A percentile compares a stretch with the other conserved stretches of the same genome.
Conservation (phyloP, 2,329 filamentous ascomycete species). For the Talaromyces sp. region DNA sequence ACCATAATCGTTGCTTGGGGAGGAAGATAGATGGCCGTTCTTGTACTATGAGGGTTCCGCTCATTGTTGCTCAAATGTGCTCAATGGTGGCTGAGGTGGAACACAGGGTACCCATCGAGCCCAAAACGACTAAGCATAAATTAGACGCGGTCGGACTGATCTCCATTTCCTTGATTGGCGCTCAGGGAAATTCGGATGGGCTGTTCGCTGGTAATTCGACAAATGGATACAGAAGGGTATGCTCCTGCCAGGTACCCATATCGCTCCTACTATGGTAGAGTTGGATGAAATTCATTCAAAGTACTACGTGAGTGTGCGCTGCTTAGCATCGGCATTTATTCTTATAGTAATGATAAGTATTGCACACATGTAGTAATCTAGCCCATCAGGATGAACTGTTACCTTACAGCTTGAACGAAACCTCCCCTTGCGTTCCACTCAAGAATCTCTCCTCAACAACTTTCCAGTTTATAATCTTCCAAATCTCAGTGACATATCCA, state of each 20-base stretch:
- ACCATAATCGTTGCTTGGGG: neutral
- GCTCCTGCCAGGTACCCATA: neutral
- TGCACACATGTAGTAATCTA: too few relatives aligned
- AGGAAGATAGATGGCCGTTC: neutral
- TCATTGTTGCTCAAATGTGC: constrained; percentile 10
- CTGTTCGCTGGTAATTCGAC: too few relatives aligned
- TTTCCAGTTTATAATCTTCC: constrained; percentile 94
- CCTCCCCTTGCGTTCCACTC: constrained; percentile 26
- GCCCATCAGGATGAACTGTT: too few relatives aligned
- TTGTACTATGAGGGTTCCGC: neutral
- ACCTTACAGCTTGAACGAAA: constrained; percentile 24
- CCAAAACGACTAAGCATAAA: neutral
- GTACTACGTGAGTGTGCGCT: too few relatives aligned
- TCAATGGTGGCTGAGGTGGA: neutral
- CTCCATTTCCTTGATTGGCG: too few relatives aligned
- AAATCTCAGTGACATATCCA: constrained; percentile 84
- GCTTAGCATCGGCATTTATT: too few relatives aligned
- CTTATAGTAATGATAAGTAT: too few relatives aligned
- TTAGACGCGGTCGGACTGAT: neutral
- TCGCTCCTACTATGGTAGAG: neutral
- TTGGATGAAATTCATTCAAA: too few relatives aligned
- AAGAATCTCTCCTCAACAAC: constrained; percentile 67
- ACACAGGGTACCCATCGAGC: constrained; percentile 4
- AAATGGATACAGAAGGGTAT: too few relatives aligned
- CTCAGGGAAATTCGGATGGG: too few relatives aligned